These are phyloP conservation scores for Fusarium citri DNA, from an alignment of 2,329 filamentous ascomycete genomes.

Conservation along the genomic window DNA sequence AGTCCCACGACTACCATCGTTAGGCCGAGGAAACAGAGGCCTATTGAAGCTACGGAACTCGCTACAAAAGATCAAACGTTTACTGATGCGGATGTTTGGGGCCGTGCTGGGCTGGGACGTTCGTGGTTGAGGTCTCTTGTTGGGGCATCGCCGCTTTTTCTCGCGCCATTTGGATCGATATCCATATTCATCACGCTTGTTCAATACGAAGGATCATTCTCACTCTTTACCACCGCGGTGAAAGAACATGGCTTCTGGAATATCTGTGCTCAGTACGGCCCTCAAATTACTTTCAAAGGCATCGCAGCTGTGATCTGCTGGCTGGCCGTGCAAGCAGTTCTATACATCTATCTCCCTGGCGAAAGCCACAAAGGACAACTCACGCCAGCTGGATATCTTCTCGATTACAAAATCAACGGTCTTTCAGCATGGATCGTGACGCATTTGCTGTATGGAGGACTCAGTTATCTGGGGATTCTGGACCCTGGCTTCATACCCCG, in stretches of 20 bases:
- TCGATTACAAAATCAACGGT: conserved; percentile 59
- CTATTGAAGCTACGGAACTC: not conserved
- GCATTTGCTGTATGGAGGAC: conserved; percentile 47
- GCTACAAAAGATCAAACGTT: not conserved
- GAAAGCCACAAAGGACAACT: conserved; percentile 51
- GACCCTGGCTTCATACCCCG: conserved; percentile 56
- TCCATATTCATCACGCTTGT: conserved; percentile 42
- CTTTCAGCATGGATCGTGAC: conserved; percentile 55
- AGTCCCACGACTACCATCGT: conserved; percentile 7
- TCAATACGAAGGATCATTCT: conserved; percentile 37
- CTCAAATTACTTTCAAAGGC: conserved; percentile 30
- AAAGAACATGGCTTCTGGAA: conserved; percentile 33
- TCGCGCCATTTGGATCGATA: conserved; percentile 41
- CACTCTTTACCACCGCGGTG: conserved; percentile 12
- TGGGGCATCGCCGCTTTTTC: conserved; percentile 38
- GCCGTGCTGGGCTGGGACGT: conserved; percentile 40
- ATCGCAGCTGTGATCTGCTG: conserved; percentile 21
- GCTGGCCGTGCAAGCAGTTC: conserved; percentile 28
- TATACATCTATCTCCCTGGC: conserved; percentile 28
- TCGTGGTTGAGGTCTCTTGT: conserved; percentile 43
- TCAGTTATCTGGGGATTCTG: conserved; percentile 47
- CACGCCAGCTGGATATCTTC: conserved; percentile 57
- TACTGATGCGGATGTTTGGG: conserved; percentile 32
- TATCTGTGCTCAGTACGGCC: conserved; percentile 30
- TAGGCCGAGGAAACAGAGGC: not conserved